Evolutionary conservation across 2,329 filamentous ascomycete species (phyloP), one percentile per base, ranked within the genome.

Genomic region (Atkinsonella hypoxylon): DNA sequence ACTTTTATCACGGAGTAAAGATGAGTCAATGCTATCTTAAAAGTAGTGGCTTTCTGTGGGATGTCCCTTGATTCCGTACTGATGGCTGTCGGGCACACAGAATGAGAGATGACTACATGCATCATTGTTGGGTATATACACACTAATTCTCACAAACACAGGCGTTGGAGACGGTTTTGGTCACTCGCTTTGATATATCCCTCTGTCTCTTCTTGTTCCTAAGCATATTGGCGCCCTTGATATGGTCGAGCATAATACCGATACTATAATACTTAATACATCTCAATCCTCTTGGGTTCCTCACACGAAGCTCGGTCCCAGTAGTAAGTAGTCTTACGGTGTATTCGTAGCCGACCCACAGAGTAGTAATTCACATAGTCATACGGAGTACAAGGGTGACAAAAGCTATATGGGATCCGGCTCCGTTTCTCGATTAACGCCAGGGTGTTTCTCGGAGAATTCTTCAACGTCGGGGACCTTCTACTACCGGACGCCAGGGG

Each of bases 1-100:
- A 96, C 90, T n/a, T 98, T 97, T 72, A 95, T 98, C 69, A 89
- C 85, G 48, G 84, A 72, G 55, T 68, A 64, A 59, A 58, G 15
- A 50, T 10, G 55, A 53, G 51, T 54, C 48, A 45, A 22, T n/a
- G 42, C 22, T 20, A 26, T 22, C 11, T n/a, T 39, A 22, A 17
- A 31, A 45, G 10, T 18, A 32, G 36, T 15, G 26, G 36, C 10
- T 32, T 26, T 12, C 12, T 44, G 22, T 22, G 32, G 30, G 12
- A 31, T 46, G 15, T 32, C 36, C 17, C 36, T 31, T 18, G 22
- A 11, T 39, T 6, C 18, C 15, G 18, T 4, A 22, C 9, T n/a
- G 5, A 34, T 13, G 31, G 41, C 6, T 11, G 18, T 17, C 17
- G 26, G 7, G 26, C 22, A 31, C 7, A 42, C 46, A 36, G 41